Conservation (phyloP, 306 rosid species). For the Vicia sativa region DNA sequence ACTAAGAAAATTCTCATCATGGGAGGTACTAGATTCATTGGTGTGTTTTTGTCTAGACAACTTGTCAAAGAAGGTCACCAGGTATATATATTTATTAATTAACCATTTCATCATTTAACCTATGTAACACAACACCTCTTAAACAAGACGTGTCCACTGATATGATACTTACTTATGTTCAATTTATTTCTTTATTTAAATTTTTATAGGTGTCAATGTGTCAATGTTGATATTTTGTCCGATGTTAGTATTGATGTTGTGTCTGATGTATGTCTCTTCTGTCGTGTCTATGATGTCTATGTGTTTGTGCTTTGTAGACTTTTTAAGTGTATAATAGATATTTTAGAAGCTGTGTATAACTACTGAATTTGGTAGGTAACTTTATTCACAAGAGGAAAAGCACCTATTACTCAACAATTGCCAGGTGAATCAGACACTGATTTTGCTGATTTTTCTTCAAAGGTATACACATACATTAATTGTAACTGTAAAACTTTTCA, state of each 20-base stretch:
- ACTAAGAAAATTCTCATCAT: constrained; percentile 86
- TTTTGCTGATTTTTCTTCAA: constrained; percentile 76
- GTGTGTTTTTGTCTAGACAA: constrained; percentile 87
- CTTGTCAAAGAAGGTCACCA: constrained; percentile 96
- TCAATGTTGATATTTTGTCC: too few species aligned
- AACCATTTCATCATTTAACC: too few species aligned
- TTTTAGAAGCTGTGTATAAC: constrained; percentile 10
- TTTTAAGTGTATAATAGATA: neutral
- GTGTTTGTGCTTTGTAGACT: too few species aligned
- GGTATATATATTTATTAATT: constrained; percentile 42
- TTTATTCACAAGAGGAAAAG: constrained; percentile 92
- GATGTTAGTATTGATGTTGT: too few species aligned
- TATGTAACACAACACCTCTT: too few species aligned
- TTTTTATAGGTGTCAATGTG: too few species aligned
- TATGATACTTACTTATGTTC: too few species aligned
- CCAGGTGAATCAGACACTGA: constrained; percentile 87
- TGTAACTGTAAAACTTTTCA: constrained; percentile 11
- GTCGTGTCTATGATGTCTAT: too few species aligned
- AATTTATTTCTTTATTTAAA: too few species aligned
- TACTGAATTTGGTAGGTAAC: constrained; percentile 68
- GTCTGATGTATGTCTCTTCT: too few species aligned
- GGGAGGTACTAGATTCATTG: constrained; percentile 97
- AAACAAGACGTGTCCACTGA: too few species aligned
- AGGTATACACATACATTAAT: constrained; percentile 59
- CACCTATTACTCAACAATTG: constrained; percentile 79